phyloP scores from a whole-genome alignment of 805 yeast species.

The Clavispora vitiphila region DNA sequence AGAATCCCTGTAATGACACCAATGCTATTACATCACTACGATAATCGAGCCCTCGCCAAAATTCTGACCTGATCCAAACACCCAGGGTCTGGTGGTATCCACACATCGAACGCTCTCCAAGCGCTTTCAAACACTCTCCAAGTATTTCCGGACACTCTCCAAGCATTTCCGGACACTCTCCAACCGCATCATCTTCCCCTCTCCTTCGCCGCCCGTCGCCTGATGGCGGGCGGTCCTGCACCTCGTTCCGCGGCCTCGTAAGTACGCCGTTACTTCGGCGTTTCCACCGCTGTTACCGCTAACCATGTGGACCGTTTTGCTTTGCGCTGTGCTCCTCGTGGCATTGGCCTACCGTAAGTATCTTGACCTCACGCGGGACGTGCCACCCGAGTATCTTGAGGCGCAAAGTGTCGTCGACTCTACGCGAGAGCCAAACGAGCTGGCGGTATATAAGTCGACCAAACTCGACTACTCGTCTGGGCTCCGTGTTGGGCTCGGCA shows the following conservation, averaged over 20 bases:
- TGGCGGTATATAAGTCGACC: constrained; percentile 72
- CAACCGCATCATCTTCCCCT: too few species aligned
- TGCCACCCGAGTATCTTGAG: constrained; percentile 50
- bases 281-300: background rate
- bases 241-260: background rate
- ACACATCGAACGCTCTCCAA: too few species aligned
- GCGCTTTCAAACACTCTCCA: too few species aligned
- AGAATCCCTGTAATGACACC: too few species aligned
- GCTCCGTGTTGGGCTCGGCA: constrained; percentile 61
- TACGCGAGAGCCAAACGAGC: constrained; percentile 61
- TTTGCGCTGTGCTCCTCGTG: constrained; percentile 15
- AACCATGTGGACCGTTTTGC: constrained; percentile 4
- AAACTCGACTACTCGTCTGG: constrained; percentile 70
- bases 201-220: background rate
- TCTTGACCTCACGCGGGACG: constrained; percentile 43
- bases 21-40: too few species aligned
- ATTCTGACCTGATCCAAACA: too few species aligned
- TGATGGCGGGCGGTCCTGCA: background rate
- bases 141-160: too few species aligned
- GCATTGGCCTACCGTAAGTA: constrained; percentile 19
- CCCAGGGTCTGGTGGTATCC: too few species aligned
- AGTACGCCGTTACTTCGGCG: background rate
- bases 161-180: too few species aligned
- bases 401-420: constrained; percentile 64
- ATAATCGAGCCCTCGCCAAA: too few species aligned